Evolutionary conservation across 768 basidiomycete genomes (phyloP), one percentile per base, ranked within the genome.

Genomic region (Trametes villosa): DNA sequence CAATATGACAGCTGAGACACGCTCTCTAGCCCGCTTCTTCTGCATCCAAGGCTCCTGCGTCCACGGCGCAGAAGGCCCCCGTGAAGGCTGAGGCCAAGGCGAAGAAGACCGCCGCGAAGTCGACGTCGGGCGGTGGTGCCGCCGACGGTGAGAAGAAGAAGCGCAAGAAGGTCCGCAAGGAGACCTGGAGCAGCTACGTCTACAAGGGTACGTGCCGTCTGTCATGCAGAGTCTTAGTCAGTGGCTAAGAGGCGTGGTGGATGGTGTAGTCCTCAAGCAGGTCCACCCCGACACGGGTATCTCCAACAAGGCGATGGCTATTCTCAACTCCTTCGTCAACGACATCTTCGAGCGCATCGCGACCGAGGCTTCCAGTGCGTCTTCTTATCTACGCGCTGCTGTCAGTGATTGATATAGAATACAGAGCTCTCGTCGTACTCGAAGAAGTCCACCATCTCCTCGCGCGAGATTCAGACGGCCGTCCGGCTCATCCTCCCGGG

Each of bases 271-370:
- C 69, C 81, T 94, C 72, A 92, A 91, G 81, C 92, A 94, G 78
- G 92, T 94, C 60, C 92, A 94, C 82, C 92, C 92, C 62, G 92
- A 93, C 76, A 93, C 92, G 63, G 92, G 92, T 86, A 92, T 94
- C 79, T 92, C 91, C 53, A 92, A 90, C 86, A 92, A 92, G 78
- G 87, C 87, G 12, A 89, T 91, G 88, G 86, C 88, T 53, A 91
- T 91, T 72, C 78, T 89, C 65, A 88, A 91, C 80, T 91, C 89
- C 0, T 91, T 91, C 71, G 89, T 91, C 68, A 91, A 91, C 71
- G 89, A 91, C 67, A 91, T 91, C 71, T 91, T 91, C 69, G 90
- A 91, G 76, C 85, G 89, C 44, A 89, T 91, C 66, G 88, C 88
- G 42, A 83, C 83, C 3, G 87, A 88, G 71, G 87, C 87, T 53